Conservation (phyloP, 208 protist species). For the Zelonia costaricensis region DNA sequence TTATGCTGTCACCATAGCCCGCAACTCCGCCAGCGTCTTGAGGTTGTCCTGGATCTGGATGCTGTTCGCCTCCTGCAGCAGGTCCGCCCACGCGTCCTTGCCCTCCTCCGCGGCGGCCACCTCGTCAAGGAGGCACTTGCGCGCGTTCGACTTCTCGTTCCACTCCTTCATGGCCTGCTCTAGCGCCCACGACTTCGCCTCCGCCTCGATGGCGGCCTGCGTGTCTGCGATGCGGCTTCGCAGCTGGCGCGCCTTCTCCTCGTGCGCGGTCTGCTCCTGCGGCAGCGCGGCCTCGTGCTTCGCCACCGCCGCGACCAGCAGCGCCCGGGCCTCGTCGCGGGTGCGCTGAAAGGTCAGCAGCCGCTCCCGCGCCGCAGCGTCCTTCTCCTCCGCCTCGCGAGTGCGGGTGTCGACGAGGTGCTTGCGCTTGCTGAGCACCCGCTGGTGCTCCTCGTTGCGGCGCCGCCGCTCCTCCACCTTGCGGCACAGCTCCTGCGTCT, state of each 20-base stretch:
- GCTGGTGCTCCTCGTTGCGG: constrained; percentile 71
- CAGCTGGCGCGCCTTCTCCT: constrained; percentile 42
- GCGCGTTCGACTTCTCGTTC: constrained; percentile 62
- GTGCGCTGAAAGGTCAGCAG: constrained; percentile 44
- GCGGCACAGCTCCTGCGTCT: constrained; percentile 51
- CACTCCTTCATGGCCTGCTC: constrained; percentile 71
- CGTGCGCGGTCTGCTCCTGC: constrained; percentile 47
- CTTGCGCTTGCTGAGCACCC: constrained; percentile 57
- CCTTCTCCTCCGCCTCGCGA: constrained; percentile 54
- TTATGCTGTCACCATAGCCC: constrained; percentile 31
- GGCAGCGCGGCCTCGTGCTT: constrained; percentile 53
- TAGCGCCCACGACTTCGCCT: constrained; percentile 79
- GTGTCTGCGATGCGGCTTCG: constrained; percentile 52
- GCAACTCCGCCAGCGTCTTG: constrained; percentile 44
- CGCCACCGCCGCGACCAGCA: constrained; percentile 44
- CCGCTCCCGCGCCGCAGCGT: constrained; percentile 46
- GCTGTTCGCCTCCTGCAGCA: constrained; percentile 63
- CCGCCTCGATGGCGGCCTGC: constrained; percentile 46
- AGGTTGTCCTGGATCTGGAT: constrained; percentile 51
- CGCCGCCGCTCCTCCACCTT: constrained; percentile 74
- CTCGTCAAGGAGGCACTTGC: constrained; percentile 62
- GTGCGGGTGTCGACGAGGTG: constrained; percentile 33
- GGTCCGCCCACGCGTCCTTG: constrained; percentile 69
- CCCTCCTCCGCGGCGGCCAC: constrained; percentile 49
- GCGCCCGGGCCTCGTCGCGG: constrained; percentile 50